Evolutionary conservation across 1,284 basidiomycete genomes (phyloP).

Genomic region (Trichosporon sp.): DNA sequence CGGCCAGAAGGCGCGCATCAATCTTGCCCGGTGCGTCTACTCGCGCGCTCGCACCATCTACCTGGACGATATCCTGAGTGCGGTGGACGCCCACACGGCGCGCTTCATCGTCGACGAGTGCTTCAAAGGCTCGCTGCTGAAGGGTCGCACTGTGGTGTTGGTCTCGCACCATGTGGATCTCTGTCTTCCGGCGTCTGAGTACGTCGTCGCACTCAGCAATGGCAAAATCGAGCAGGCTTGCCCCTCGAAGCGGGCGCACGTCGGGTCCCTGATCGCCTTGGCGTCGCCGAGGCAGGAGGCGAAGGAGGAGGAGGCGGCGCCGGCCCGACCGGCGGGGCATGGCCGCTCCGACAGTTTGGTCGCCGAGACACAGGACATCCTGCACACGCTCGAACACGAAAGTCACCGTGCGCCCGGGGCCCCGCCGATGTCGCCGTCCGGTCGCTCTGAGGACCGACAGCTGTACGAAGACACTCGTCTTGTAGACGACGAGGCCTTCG

Average conservation of each 20-base stretch:
- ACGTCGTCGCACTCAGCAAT: slow-evolving; percentile 59
- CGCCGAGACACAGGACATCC: neutral
- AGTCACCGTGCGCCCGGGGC: neutral
- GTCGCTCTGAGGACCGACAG: neutral
- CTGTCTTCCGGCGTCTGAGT: slow-evolving; percentile 37
- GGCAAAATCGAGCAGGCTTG: slow-evolving; percentile 37
- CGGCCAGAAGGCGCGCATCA: slow-evolving; percentile 65
- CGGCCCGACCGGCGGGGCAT: neutral
- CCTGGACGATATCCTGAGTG: slow-evolving; percentile 47
- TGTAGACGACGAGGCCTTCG: slow-evolving; percentile 2
- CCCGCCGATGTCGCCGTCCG: neutral
- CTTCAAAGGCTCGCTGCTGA: slow-evolving; percentile 55
- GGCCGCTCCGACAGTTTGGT: neutral
- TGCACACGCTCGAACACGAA: neutral
- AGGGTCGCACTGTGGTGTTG: slow-evolving; percentile 63
- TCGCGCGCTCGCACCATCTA: slow-evolving; percentile 65
- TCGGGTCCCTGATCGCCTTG: slow-evolving; percentile 15
- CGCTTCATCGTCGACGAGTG: slow-evolving; percentile 43
- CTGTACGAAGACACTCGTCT: neutral
- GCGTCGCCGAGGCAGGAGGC: slow-evolving; percentile 8
- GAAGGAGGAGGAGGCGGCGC: neutral
- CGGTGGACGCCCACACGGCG: slow-evolving; percentile 49
- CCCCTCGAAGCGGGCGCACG: slow-evolving; percentile 19
- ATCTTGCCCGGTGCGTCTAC: slow-evolving; percentile 73
- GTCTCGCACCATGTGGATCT: slow-evolving; percentile 68